These are phyloP conservation scores for Trametes hirsuta DNA, from an alignment of 1,284 basidiomycete genomes.

Conservation along the genomic window DNA sequence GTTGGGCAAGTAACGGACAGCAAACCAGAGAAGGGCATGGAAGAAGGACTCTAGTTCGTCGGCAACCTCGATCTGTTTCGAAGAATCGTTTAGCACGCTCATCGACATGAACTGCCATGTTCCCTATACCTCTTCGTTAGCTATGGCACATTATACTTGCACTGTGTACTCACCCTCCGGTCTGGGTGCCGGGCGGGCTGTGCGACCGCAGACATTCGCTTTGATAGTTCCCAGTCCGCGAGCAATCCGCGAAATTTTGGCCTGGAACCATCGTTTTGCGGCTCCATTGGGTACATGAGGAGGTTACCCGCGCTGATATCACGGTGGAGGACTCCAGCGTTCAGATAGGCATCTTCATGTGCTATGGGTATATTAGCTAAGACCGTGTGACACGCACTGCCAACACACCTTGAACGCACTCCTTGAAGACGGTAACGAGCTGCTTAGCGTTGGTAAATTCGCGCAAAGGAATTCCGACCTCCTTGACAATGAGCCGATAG, in stretches of 20 bases:
- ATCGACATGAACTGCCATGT: conserved; percentile 22
- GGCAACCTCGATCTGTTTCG: background rate
- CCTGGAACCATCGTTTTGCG: background rate
- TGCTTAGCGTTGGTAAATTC: background rate
- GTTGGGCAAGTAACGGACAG: conserved; percentile 12
- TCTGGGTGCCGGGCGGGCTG: background rate
- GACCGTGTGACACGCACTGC: no score
- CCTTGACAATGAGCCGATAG: conserved; percentile 21
- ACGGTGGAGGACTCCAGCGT: conserved; percentile 7
- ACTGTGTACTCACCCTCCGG: conserved; percentile 2
- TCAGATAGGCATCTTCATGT: conserved; percentile 6
- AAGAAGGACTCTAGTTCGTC: conserved; percentile 23
- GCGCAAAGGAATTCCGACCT: conserved; percentile 24
- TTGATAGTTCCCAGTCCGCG: conserved; percentile 21
- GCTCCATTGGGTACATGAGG: background rate
- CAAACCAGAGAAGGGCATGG: conserved; percentile 13
- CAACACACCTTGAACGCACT: background rate
- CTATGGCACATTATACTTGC: background rate
- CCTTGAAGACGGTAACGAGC: background rate
- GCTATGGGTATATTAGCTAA: background rate
- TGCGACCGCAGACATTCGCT: background rate
- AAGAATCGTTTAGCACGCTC: background rate
- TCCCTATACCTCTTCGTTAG: background rate
- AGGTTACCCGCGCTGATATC: conserved; percentile 20
- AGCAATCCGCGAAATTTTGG: background rate